Evolutionary conservation across 148 eudicot species (phyloP).

Genomic region (Rhododendron ferrugineum): DNA sequence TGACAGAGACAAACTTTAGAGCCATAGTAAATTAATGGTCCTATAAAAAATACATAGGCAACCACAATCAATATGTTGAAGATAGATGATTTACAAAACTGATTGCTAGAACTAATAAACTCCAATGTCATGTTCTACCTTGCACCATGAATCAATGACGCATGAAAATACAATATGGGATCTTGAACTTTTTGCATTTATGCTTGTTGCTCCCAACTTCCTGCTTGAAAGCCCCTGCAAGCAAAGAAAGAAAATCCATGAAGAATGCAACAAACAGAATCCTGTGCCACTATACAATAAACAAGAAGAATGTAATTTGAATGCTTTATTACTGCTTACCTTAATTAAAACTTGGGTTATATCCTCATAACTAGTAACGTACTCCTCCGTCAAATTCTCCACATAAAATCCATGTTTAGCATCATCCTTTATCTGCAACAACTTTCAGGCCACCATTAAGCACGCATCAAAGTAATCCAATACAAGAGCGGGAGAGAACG

Average conservation of each 20-base stretch:
- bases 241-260: conserved; percentile 3
- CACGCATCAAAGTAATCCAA: conserved; percentile 5
- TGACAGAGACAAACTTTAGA: neutral
- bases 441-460: neutral
- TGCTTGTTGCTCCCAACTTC: conserved; percentile 73
- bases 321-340: conserved; percentile 31
- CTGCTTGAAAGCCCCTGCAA: conserved; percentile 90
- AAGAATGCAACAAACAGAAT: conserved; percentile 1
- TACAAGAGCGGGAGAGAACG: neutral
- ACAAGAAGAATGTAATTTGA: neutral
- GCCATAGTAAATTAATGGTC: neutral
- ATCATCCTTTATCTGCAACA: conserved; percentile 76
- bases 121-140: conserved; percentile 45
- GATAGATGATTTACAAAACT: neutral
- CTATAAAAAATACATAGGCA: neutral
- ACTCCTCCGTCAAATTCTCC: conserved; percentile 93
- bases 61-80: neutral
- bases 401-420: conserved; percentile 73
- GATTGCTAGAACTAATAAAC: neutral
- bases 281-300: neutral
- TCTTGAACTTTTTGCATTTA: conserved; percentile 79
- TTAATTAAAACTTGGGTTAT: conserved; percentile 77
- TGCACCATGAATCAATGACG: conserved; percentile 90
- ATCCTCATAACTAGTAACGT: conserved; percentile 76
- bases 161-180: conserved; percentile 89